Percentiles rank a stretch among this genome's conserved stretches.
These are phyloP conservation scores for Eucalyptus pumila DNA, from an alignment of 345 rosid genomes.

Conservation along the genomic window DNA sequence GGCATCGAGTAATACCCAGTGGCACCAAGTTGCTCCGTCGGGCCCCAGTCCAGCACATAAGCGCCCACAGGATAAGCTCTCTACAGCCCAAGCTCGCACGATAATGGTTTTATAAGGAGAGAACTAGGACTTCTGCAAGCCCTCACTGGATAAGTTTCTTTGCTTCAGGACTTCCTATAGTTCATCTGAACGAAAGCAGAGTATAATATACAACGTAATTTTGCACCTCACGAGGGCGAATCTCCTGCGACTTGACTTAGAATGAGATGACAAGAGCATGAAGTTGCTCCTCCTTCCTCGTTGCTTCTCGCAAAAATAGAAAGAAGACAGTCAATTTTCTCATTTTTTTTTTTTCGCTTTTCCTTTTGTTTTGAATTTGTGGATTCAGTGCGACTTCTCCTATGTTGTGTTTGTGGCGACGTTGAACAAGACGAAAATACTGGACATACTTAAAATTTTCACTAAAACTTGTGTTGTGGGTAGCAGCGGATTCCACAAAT, in stretches of 20 bases:
- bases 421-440: not conserved
- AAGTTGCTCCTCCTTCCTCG: not conserved
- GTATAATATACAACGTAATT: not conserved
- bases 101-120: not conserved
- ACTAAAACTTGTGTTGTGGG: not conserved
- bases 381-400: not conserved
- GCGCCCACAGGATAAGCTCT: not conserved
- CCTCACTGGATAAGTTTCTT: not conserved
- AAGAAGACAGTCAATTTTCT: not conserved
- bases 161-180: not conserved
- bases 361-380: too few species aligned
- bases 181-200: not conserved
- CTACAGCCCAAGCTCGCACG: not conserved
- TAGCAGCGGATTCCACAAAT: not conserved
- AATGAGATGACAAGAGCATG: not conserved
- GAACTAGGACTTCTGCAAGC: not conserved
- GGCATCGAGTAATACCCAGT: not conserved
- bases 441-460: not conserved
- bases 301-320: not conserved
- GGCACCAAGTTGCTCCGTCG: not conserved
- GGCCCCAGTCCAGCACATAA: not conserved
- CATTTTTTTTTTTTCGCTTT: rapidly evolving
- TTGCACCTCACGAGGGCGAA: not conserved
- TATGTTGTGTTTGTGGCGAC: not conserved
- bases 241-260: not conserved